Evolutionary conservation across 2,329 filamentous ascomycete genomes (phyloP).

Genomic region (Botrytis hyacinthi): DNA sequence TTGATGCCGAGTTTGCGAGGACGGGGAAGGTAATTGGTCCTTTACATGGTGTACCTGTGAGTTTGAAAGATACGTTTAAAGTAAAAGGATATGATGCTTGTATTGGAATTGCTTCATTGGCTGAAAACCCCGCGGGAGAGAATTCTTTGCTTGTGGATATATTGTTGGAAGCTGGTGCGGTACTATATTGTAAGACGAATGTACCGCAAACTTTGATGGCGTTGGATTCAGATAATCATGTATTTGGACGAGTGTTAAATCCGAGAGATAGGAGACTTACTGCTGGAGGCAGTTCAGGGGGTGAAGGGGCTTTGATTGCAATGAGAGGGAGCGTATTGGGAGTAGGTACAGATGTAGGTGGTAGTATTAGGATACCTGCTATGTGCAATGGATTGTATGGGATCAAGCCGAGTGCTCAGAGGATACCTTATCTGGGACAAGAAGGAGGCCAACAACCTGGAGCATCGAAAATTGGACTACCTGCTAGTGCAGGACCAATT

Average conservation of each 20-base stretch:
- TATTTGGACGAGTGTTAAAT: conserved; percentile 62
- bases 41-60: background rate
- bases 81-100: background rate
- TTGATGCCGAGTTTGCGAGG: background rate
- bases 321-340: conserved; percentile 56
- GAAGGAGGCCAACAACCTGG: conserved; percentile 50
- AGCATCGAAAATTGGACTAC: conserved; percentile 49
- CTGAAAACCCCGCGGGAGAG: background rate
- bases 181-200: conserved; percentile 63
- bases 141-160: background rate
- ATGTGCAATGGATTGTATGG: conserved; percentile 53
- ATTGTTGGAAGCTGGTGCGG: background rate
- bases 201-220: conserved; percentile 57
- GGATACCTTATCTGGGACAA: conserved; percentile 44
- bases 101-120: background rate
- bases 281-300: conserved; percentile 60
- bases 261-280: conserved; percentile 58
- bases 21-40: background rate
- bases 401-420: conserved; percentile 47
- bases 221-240: conserved; percentile 58
- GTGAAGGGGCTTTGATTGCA: conserved; percentile 59
- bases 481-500: conserved; percentile 50
- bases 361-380: conserved; percentile 45
- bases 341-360: conserved; percentile 61
- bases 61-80: background rate